Percentiles rank a stretch among this genome's conserved stretches.
Evolutionary conservation across 805 yeast genomes (phyloP).

Genomic region (Hanseniaspora singularis): DNA sequence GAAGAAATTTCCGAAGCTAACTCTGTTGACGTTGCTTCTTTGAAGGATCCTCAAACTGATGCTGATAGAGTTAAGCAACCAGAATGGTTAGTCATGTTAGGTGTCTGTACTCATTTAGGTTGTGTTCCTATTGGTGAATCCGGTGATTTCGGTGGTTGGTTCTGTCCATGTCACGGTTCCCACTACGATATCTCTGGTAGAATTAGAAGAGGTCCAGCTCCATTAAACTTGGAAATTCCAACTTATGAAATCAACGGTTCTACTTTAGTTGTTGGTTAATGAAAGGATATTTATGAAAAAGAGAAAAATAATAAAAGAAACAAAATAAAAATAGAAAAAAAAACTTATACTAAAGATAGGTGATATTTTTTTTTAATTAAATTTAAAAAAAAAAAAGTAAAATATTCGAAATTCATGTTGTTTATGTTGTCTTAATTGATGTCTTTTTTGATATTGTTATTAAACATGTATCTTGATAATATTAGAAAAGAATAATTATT

Average conservation of each 20-base stretch:
- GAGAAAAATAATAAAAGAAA: neutral
- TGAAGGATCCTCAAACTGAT: conserved; percentile 93
- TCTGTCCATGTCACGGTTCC: conserved; percentile 99
- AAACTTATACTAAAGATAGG: neutral
- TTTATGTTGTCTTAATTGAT: too few species aligned
- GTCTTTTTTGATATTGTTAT: too few species aligned
- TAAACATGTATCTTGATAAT: too few species aligned
- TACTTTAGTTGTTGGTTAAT: conserved; percentile 77
- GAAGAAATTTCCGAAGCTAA: conserved; percentile 93
- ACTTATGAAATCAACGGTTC: conserved; percentile 77
- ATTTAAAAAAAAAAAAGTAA: neutral
- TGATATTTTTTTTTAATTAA: neutral
- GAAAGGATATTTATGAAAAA: conserved; percentile 1
- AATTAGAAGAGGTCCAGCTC: conserved; percentile 99
- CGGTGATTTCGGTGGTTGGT: conserved; percentile 99
- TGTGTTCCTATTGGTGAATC: conserved; percentile 99
- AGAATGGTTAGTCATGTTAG: conserved; percentile 97
- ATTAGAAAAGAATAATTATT: too few species aligned
- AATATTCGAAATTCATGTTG: too few species aligned
- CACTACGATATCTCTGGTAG: conserved; percentile 99
- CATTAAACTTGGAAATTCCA: conserved; percentile 95
- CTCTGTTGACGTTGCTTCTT: conserved; percentile 54
- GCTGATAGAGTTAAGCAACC: conserved; percentile 90
- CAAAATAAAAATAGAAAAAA: neutral
- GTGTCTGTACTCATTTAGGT: conserved; percentile 99